Percentiles rank a stretch among this genome's conserved stretches.
These are phyloP conservation scores for Solanum stenotomum DNA, from an alignment of 257 asterid genomes.

Conservation along the genomic window DNA sequence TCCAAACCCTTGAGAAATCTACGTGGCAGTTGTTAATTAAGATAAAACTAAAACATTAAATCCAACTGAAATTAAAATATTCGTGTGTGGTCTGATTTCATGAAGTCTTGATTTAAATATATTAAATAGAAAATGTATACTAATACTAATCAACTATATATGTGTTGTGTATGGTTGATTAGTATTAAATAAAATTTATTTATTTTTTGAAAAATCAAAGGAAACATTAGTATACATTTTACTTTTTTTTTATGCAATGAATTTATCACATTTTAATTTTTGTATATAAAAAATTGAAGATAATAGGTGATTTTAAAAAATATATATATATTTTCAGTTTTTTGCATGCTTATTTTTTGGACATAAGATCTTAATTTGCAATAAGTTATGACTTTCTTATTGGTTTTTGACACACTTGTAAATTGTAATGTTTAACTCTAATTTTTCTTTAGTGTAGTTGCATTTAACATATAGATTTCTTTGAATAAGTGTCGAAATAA, in stretches of 20 bases:
- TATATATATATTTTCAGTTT: background rate
- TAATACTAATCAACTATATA: no score
- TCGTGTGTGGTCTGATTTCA: background rate
- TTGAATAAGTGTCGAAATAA: background rate
- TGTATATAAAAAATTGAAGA: background rate
- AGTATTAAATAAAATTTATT: background rate
- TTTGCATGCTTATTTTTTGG: background rate
- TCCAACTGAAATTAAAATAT: background rate
- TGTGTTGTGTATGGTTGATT: background rate
- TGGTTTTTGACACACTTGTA: background rate
- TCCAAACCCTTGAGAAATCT: background rate
- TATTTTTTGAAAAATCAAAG: background rate
- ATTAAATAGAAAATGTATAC: background rate
- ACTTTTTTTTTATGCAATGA: background rate
- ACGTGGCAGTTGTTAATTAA: background rate
- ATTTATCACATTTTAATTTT: background rate
- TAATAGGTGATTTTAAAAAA: background rate
- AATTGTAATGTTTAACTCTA: background rate
- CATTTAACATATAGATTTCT: background rate
- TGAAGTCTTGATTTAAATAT: background rate
- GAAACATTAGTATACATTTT: background rate
- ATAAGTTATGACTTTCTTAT: background rate
- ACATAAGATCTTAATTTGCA: background rate
- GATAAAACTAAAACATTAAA: background rate
- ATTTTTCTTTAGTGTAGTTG: background rate